Percentiles rank a stretch among this genome's conserved stretches.
These are phyloP conservation scores for Microstroma glucosiphilum DNA, from an alignment of 1,284 basidiomycete species.

Conservation along the genomic window DNA sequence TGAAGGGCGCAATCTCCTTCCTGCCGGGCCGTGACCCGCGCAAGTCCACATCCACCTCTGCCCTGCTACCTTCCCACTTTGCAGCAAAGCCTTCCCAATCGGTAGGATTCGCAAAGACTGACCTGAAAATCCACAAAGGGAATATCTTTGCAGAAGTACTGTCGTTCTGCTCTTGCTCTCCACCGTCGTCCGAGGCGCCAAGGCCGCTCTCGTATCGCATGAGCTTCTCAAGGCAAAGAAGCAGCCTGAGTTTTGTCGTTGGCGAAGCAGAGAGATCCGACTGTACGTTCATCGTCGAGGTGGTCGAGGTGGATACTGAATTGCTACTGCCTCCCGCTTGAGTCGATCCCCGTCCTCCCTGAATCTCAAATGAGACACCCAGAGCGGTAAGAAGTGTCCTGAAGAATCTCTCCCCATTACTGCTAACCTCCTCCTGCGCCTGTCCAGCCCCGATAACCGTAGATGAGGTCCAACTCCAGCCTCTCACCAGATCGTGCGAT, in stretches of 20 bases:
- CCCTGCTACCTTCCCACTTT: background rate
- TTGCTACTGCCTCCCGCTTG: background rate
- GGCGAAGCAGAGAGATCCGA: background rate
- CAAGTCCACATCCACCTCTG: background rate
- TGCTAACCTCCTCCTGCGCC: background rate
- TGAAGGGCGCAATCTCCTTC: conserved; percentile 2
- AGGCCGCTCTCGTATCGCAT: background rate
- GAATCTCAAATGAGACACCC: background rate
- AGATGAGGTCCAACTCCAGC: conserved; percentile 1
- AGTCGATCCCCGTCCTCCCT: no score
- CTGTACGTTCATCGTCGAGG: background rate
- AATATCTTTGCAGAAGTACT: background rate
- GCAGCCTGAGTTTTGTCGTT: background rate
- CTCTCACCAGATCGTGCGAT: background rate
- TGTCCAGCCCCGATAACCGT: background rate
- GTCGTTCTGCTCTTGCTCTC: background rate
- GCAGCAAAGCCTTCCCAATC: conserved; percentile 2
- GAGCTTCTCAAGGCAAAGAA: conserved; percentile 5
- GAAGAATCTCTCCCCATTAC: conserved; percentile 4
- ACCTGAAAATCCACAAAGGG: background rate
- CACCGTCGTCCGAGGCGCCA: background rate
- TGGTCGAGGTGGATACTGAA: background rate
- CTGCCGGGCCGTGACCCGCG: background rate
- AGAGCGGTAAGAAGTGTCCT: background rate
- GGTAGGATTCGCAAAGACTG: background rate